Evolutionary conservation across 257 asterid species (phyloP).

Genomic region (Henckelia pumila): DNA sequence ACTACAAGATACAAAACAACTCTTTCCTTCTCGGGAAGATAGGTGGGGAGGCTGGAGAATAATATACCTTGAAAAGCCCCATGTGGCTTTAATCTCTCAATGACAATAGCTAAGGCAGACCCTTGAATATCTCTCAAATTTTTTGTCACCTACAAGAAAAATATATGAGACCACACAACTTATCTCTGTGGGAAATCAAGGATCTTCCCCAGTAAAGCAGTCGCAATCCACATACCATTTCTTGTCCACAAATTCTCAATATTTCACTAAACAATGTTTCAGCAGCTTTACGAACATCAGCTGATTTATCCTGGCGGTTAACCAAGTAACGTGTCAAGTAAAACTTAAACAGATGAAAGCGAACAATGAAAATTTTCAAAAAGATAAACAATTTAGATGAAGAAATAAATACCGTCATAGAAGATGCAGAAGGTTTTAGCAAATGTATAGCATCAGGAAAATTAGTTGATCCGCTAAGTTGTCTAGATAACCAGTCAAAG

Average conservation of each 20-base stretch:
- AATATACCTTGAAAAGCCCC: conserved; percentile 65
- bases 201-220: conserved; percentile 16
- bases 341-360: conserved; percentile 6
- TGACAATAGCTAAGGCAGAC: conserved; percentile 89
- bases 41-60: no score
- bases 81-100: conserved; percentile 67
- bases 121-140: conserved; percentile 93
- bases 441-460: conserved; percentile 89
- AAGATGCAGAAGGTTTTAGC: conserved; percentile 79
- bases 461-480: conserved; percentile 55
- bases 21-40: background rate
- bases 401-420: conserved; percentile 76
- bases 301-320: conserved; percentile 82
- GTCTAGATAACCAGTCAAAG: conserved; percentile 90
- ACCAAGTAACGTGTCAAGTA: conserved; percentile 21
- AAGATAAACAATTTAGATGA: background rate
- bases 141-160: conserved; percentile 62
- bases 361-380: background rate
- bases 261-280: conserved; percentile 88
- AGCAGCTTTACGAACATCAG: conserved; percentile 98
- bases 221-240: conserved; percentile 51
- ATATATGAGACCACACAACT: conserved; percentile 7
- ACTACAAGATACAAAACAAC: conserved; percentile 9
- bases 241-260: conserved; percentile 89
- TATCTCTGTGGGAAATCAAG: conserved; percentile 9